Percentiles rank a stretch among this genome's conserved stretches.
Evolutionary conservation across 1,139 yeast genomes (phyloP).

Genomic region (Yamadazyma blattariae): DNA sequence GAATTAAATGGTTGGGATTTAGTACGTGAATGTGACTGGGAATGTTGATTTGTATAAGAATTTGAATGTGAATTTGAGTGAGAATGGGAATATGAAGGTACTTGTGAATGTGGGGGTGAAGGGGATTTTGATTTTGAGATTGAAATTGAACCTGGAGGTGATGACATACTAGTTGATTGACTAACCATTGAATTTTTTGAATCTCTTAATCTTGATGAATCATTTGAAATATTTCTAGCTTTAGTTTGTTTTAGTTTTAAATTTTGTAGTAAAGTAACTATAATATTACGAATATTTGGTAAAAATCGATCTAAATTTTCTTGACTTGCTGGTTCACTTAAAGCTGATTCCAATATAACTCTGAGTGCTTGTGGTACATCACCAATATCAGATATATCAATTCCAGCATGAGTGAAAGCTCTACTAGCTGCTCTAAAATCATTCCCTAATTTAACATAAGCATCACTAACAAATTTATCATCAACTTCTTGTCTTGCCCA

Average conservation of each 20-base stretch:
- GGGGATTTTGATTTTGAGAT: slow-evolving; percentile 1
- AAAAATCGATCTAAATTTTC: slow-evolving; percentile 75
- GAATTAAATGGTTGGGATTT: background rate
- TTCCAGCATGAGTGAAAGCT: slow-evolving; percentile 37
- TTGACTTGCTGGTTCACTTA: slow-evolving; percentile 84
- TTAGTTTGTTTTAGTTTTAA: slow-evolving; percentile 74
- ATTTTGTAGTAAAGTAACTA: slow-evolving; percentile 76
- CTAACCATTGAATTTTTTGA: background rate
- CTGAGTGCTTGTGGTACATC: slow-evolving; percentile 49
- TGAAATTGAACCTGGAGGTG: background rate
- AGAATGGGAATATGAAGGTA: background rate
- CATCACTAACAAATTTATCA: slow-evolving; percentile 85
- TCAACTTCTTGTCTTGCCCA: slow-evolving; percentile 85
- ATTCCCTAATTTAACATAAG: slow-evolving; percentile 89
- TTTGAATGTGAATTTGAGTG: slow-evolving; percentile 4
- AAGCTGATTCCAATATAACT: slow-evolving; percentile 77
- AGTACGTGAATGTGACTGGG: slow-evolving; percentile 6
- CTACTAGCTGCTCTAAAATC: slow-evolving; percentile 87
- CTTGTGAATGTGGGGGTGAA: slow-evolving; percentile 1
- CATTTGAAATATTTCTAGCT: slow-evolving; percentile 26
- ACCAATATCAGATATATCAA: slow-evolving; percentile 42
- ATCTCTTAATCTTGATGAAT: background rate
- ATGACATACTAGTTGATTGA: background rate
- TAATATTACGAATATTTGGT: slow-evolving; percentile 84
- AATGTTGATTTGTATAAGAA: too few species aligned